Base-by-base conservation (phyloP, 2,329 filamentous ascomycete genomes). In the Graphilbum ipis-grandicollis region DNA sequence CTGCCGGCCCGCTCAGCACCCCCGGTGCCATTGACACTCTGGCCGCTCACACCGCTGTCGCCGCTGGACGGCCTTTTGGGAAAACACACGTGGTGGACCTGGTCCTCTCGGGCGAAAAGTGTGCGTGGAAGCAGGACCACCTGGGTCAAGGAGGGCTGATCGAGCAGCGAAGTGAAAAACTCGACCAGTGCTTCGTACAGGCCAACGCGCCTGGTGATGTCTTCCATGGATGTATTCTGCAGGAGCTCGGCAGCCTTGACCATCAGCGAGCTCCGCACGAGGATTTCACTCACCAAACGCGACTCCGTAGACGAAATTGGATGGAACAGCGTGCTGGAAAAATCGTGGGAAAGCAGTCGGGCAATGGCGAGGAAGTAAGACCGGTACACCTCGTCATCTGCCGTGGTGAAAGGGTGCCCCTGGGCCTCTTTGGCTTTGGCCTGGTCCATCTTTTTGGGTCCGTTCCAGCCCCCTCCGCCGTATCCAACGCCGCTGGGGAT, bases 151-250 rank as follows among this genome's bases (percentile, higher is more conserved):
- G 43, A 42, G 2, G 47, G 38, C 39, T 62, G 55, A 6, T 33
- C 42, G 3, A 47, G 47, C 10, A 67, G 39, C 1, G 46, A 42
- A 2, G 48, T 39, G 3, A 67, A 36, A 39, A 68, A 59, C 18
- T 50, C 46, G 8, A 66, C 42, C 3, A 63, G 43, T 3, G 48
- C 49, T 7, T 47, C 43, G 41, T 66, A 63, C 1, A 65, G 41
- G 1, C 40, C 21, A 8, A 34, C 31, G 1, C 44, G 44, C 2
- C 31, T 28, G 13, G 44, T 36, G 4, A 54, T 49, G 12, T 55
- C 53, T 3, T 52, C 42, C 5, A 53, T 43, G 5, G 45, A 44
- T 2, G 47, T 32, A 26, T 48, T 44, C 3, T 46, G 45, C 2
- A 53, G 41, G 3, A 51, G 23, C 31, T 50, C 47, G 3, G 42